These are phyloP conservation scores for Telopea speciosissima DNA, from an alignment of 177 flowering plant species.

Conservation along the genomic window DNA sequence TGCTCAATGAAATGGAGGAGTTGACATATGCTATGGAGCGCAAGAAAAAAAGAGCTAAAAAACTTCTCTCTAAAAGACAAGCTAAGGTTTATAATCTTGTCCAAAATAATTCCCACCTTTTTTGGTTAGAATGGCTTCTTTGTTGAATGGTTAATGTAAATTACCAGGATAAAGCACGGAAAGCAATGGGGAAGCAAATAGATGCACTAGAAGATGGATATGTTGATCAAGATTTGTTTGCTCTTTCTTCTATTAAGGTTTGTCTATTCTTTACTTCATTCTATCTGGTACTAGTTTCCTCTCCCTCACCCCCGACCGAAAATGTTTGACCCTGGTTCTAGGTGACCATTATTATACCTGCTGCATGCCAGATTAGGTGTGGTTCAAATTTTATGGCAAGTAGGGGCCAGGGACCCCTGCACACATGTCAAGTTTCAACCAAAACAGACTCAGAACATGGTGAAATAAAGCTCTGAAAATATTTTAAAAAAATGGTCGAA, in stretches of 20 bases:
- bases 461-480: too few relatives aligned
- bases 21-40: constrained; percentile 68
- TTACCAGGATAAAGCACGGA: constrained; percentile 79
- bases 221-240: constrained; percentile 71
- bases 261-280: background rate
- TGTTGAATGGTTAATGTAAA: background rate
- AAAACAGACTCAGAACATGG: too few relatives aligned
- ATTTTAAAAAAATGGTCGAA: too few relatives aligned
- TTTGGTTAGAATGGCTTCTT: background rate
- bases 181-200: constrained; percentile 68
- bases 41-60: constrained; percentile 75
- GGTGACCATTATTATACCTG: too few relatives aligned
- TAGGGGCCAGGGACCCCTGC: too few relatives aligned
- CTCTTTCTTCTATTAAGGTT: constrained; percentile 90
- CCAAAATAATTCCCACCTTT: background rate
- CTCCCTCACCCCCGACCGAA: background rate
- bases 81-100: constrained; percentile 53
- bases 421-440: too few relatives aligned
- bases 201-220: constrained; percentile 84
- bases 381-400: too few relatives aligned
- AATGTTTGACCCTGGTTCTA: too few relatives aligned
- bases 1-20: constrained; percentile 92
- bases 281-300: background rate
- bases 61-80: constrained; percentile 57
- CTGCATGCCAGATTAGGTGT: too few relatives aligned